Conservation (phyloP, 148 eudicot genomes). For the Rhododendron griersonianum region DNA sequence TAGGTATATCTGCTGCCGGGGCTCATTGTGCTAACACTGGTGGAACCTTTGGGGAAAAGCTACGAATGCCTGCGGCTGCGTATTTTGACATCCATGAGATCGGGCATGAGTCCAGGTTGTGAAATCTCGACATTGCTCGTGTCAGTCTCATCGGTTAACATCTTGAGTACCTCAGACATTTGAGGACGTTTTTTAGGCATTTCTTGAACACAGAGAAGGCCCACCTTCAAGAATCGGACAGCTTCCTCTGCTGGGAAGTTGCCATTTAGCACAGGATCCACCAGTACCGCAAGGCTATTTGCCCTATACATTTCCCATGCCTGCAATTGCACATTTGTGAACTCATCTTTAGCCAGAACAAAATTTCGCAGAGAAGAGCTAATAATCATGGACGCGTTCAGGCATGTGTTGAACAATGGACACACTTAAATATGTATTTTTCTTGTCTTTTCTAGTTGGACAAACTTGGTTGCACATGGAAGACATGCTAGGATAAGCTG, state of each 20-base stretch:
- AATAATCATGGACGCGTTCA: not conserved
- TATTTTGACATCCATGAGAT: constrained; percentile 40
- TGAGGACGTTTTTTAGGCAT: constrained; percentile 36
- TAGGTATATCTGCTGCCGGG: not conserved
- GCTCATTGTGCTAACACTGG: constrained; percentile 15
- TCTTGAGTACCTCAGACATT: constrained; percentile 48
- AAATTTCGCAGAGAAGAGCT: not conserved
- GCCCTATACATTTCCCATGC: constrained; percentile 56
- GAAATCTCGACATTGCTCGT: constrained; percentile 18
- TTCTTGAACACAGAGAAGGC: constrained; percentile 70
- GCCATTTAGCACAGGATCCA: constrained; percentile 42
- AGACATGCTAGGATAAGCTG: not conserved
- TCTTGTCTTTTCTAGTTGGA: not conserved
- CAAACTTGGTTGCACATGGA: not conserved
- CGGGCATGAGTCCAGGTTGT: constrained; percentile 42
- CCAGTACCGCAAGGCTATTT: constrained; percentile 28
- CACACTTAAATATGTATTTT: not conserved
- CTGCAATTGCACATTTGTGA: constrained; percentile 22
- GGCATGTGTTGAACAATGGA: not conserved
- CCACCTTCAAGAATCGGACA: constrained; percentile 42
- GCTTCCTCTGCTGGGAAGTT: constrained; percentile 48
- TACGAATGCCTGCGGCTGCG: constrained; percentile 14
- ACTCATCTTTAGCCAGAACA: not conserved
- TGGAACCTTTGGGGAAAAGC: constrained; percentile 11
- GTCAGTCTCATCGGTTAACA: constrained; percentile 31